phyloP scores from a whole-genome alignment of 23 red algal genomes.

The Gracilaria domingensis region DNA sequence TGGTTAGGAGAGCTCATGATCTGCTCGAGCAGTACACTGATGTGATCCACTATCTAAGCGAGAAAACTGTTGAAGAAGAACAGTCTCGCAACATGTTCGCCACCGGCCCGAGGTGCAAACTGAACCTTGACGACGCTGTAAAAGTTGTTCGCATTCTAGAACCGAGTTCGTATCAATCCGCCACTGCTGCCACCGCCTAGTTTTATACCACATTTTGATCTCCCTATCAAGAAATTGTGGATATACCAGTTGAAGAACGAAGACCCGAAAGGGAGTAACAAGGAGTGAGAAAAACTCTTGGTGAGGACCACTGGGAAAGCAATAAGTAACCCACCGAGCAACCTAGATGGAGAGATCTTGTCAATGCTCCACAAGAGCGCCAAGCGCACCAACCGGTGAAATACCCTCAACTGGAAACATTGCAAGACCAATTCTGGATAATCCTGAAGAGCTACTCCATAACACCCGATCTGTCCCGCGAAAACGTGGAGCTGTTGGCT shows the following conservation, averaged over 20 bases:
- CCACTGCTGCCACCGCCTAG: too few species aligned
- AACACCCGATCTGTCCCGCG: not conserved
- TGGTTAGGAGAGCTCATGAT: not conserved
- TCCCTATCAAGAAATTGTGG: not conserved
- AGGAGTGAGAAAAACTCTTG: too few species aligned
- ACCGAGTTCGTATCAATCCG: too few species aligned
- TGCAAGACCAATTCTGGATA: not conserved
- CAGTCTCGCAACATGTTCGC: not conserved
- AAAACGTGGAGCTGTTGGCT: too few species aligned
- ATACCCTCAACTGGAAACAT: not conserved
- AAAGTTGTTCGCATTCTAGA: not conserved
- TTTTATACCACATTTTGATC: conserved; percentile 6
- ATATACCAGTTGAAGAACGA: not conserved
- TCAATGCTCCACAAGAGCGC: not conserved
- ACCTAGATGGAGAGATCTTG: not conserved
- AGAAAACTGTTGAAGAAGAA: not conserved
- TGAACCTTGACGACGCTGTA: not conserved
- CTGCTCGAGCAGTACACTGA: not conserved
- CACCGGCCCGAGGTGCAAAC: not conserved
- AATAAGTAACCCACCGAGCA: not conserved
- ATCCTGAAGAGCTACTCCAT: not conserved
- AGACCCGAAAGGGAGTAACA: not conserved
- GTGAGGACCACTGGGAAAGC: too few species aligned
- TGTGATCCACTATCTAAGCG: not conserved
- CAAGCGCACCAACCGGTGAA: not conserved